phyloP scores from a whole-genome alignment of 805 yeast genomes.

The Saccharomycopsis amapae region DNA sequence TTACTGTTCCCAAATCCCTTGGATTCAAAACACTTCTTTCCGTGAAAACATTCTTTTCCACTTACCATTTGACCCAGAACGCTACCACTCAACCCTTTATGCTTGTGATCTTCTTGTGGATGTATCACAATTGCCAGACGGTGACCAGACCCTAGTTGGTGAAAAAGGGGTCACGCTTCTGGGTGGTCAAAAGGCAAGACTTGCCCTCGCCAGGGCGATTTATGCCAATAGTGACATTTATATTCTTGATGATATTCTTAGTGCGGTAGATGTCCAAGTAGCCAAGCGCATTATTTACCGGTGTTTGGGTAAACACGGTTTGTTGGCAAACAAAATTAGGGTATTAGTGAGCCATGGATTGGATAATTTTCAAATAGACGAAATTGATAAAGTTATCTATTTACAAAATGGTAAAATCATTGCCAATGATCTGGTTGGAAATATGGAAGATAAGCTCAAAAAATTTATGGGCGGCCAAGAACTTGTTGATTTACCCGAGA shows the following conservation, averaged over 20 bases:
- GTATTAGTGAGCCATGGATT: conserved; percentile 62
- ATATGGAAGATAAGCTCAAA: too few relatives aligned
- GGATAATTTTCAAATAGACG: conserved; percentile 44
- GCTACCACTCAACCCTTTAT: conserved; percentile 35
- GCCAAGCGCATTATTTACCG: conserved; percentile 45
- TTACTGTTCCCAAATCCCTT: conserved; percentile 53
- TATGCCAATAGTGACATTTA: conserved; percentile 53
- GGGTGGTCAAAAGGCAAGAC: conserved; percentile 58
- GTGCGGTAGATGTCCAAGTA: conserved; percentile 70
- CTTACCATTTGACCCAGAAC: conserved; percentile 33
- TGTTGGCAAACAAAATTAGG: conserved; percentile 44
- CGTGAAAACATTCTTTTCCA: conserved; percentile 49
- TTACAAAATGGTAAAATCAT: too few relatives aligned
- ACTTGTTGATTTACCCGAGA: too few relatives aligned
- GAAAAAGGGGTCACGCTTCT: conserved; percentile 92
- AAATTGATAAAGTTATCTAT: too few relatives aligned
- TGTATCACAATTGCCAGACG: conserved; percentile 41
- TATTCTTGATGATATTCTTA: conserved; percentile 55
- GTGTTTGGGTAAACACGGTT: conserved; percentile 39
- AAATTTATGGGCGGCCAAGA: too few relatives aligned
- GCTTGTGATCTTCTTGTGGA: conserved; percentile 45
- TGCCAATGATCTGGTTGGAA: too few relatives aligned
- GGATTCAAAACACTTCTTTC: conserved; percentile 44
- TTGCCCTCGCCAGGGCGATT: conserved; percentile 62
- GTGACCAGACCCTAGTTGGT: conserved; percentile 82